These are phyloP conservation scores for Alternaria longipes DNA, from an alignment of 2,329 filamentous ascomycete genomes.

Conservation along the genomic window DNA sequence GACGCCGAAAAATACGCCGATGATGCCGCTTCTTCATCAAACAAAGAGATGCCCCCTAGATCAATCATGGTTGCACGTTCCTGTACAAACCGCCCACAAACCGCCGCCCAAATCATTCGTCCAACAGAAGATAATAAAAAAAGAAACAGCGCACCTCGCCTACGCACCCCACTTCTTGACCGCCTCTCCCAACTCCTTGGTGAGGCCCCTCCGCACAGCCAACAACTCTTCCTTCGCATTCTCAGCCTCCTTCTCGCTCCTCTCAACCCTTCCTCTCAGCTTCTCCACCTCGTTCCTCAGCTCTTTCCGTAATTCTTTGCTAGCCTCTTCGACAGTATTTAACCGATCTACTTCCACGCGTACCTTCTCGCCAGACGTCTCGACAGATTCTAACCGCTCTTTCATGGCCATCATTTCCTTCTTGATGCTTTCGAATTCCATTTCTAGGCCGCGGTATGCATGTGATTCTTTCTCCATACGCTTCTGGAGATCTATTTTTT, in stretches of 20 bases:
- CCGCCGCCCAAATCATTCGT: neutral
- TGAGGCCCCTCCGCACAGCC: constrained; percentile 10
- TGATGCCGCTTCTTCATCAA: constrained; percentile 7
- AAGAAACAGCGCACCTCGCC: neutral
- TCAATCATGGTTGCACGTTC: neutral
- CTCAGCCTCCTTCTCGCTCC: constrained; percentile 18
- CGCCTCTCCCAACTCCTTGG: constrained; percentile 18
- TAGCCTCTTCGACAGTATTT: constrained; percentile 3
- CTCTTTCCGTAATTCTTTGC: constrained; percentile 11
- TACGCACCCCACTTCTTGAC: constrained; percentile 20
- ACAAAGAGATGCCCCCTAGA: neutral
- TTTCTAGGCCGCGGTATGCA: constrained; percentile 12
- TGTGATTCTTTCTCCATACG: constrained; percentile 19
- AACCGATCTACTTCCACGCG: constrained; percentile 7
- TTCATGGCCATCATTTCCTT: constrained; percentile 22
- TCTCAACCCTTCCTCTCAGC: constrained; percentile 14
- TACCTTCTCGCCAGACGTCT: constrained; percentile 11
- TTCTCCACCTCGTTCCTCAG: constrained; percentile 10
- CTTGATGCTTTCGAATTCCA: constrained; percentile 12
- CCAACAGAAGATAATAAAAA: neutral
- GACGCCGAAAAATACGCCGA: constrained; percentile 1
- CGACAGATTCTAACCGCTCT: constrained; percentile 17
- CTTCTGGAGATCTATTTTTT: constrained; percentile 18
- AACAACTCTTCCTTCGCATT: constrained; percentile 16
- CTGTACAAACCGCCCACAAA: neutral